These are phyloP conservation scores for Schizopora paradoxa DNA, from an alignment of 1,284 basidiomycete genomes.

Conservation along the genomic window DNA sequence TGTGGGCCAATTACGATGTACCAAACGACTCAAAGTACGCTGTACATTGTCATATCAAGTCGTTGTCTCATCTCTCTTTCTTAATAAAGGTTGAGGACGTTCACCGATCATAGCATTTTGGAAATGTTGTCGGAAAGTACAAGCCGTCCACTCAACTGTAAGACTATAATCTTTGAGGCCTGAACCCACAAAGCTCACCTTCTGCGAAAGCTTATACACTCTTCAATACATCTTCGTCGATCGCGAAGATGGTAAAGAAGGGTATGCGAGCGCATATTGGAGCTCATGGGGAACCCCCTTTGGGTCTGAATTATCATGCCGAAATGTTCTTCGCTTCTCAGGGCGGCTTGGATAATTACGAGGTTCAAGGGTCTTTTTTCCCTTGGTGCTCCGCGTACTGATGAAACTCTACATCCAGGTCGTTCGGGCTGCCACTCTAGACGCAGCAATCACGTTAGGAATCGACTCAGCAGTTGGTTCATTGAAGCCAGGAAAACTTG, in stretches of 20 bases:
- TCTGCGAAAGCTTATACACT: constrained; percentile 47
- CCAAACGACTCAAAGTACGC: constrained; percentile 66
- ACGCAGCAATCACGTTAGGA: constrained; percentile 59
- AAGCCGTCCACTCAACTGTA: constrained; percentile 52
- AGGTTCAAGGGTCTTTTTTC: constrained; percentile 28
- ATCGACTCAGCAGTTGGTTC: constrained; percentile 56
- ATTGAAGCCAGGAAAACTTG: constrained; percentile 57
- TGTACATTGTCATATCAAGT: too few relatives aligned
- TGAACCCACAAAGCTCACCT: constrained; percentile 3
- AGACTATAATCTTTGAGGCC: constrained; percentile 19
- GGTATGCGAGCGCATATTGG: constrained; percentile 63
- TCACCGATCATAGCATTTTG: constrained; percentile 60
- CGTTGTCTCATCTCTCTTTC: not conserved
- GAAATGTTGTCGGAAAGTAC: constrained; percentile 57
- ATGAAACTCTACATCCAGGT: constrained; percentile 45
- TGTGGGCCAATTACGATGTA: constrained; percentile 61
- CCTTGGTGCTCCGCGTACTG: not conserved
- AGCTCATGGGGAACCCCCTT: constrained; percentile 69
- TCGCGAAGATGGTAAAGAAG: constrained; percentile 58
- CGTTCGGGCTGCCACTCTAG: constrained; percentile 59
- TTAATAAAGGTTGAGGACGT: constrained; percentile 21
- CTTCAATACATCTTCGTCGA: constrained; percentile 62
- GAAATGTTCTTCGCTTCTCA: constrained; percentile 60
- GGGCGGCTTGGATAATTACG: constrained; percentile 50
- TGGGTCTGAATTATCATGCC: constrained; percentile 69